Evolutionary conservation across 345 rosid genomes (phyloP), one percentile per base, ranked within the genome.

Genomic region (Moringa oleifera): DNA sequence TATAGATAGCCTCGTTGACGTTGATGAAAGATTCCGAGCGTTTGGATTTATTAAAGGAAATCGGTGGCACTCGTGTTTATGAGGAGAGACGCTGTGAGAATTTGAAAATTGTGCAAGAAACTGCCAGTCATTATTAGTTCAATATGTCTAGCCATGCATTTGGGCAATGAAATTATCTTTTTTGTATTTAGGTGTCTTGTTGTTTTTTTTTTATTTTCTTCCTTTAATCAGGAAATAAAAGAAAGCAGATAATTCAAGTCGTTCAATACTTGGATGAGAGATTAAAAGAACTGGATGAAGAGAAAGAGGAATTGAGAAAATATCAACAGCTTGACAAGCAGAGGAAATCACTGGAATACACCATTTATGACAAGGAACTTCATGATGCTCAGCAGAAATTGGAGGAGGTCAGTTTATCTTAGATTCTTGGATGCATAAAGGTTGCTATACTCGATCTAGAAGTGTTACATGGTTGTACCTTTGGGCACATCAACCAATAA

Each of bases 31-130:
- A 90, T 54, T 75, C 88, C 25, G 99, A 88, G 83, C 88, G 99
- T 62, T 72, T 94, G 76, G 99, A 94, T 85, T 79, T 93, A 55
- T 83, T 93, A 54, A 90, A 90, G 73, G 98, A 93, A 80, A 93
- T 93, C 59, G 98, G 97, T 80, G 98, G 98, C 36, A 93, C 97
- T 51, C 85, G 98, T 62, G 98, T 93, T 52, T 93, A 93, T 74
- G 98, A 93, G 77, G 99, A 90, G 80, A 88, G 99, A 70, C 92
- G 99, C n/a, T 86, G 91, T 67, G 99, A 94, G 68, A 94, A 97
- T 76, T 83, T 88, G 79, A 94, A 85, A 82, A 90, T 94, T 65
- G 90, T 94, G 97, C 97, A 85, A 69, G 99, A 94, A 23, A 93
- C 96, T 75, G 97, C 75, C 82, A 86, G 88, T 75, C 52, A 59